phyloP scores from a whole-genome alignment of 23 red algal genomes.

The Gracilaria caudata region DNA sequence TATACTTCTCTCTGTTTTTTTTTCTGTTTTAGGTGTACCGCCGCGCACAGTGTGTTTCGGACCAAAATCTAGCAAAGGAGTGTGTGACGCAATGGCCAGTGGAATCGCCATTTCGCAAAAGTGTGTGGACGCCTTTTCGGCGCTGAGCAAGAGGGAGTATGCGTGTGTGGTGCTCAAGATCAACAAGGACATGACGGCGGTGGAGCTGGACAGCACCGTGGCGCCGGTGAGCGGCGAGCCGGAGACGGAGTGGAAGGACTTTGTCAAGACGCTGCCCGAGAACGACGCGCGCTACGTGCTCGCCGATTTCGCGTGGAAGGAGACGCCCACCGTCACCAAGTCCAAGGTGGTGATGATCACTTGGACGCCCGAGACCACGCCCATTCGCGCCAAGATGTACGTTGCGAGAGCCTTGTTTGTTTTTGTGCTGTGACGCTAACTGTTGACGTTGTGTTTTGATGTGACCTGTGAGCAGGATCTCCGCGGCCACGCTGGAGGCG shows the following conservation, averaged over 20 bases:
- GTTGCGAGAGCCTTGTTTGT: background rate
- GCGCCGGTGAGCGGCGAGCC: conserved; percentile 33
- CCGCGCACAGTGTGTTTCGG: too few species aligned
- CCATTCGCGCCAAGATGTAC: conserved; percentile 59
- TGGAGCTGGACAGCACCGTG: conserved; percentile 44
- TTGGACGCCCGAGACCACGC: conserved; percentile 50
- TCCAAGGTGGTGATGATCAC: conserved; percentile 65
- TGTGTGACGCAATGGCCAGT: conserved; percentile 70
- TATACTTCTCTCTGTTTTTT: background rate
- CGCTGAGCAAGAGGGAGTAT: conserved; percentile 36
- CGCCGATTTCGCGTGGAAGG: conserved; percentile 67
- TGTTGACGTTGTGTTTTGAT: background rate
- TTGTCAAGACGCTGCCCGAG: conserved; percentile 46
- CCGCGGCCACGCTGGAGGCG: conserved; percentile 32
- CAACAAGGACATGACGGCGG: background rate
- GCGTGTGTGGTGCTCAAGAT: conserved; percentile 56
- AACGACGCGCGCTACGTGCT: conserved; percentile 54
- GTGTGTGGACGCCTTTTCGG: conserved; percentile 33
- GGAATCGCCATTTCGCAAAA: conserved; percentile 59
- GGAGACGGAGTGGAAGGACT: conserved; percentile 60
- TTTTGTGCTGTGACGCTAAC: background rate
- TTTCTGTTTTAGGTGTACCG: too few species aligned
- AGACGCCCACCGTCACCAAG: conserved; percentile 63
- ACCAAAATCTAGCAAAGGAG: too few species aligned
- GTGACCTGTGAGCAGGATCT: background rate